These are phyloP conservation scores for Uronychia setigera DNA, from an alignment of 73 alveolate species.

Conservation along the genomic window DNA sequence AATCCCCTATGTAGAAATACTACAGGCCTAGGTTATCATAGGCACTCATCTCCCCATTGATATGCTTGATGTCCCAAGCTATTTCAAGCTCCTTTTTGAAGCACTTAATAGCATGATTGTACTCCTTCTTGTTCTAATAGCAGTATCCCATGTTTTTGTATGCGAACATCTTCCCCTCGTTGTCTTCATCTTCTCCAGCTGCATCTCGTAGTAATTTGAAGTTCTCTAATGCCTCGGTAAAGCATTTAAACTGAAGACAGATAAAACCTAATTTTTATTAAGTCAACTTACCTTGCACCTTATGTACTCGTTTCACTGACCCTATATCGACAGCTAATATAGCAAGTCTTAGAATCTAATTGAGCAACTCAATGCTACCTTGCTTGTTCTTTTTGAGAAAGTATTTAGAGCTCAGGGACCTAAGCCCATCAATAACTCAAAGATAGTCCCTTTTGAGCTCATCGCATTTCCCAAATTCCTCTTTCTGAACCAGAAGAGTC, in stretches of 20 bases:
- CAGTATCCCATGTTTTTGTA: slow-evolving; percentile 49
- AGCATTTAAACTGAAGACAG: not conserved
- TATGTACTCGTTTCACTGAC: slow-evolving; percentile 9
- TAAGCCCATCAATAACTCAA: not conserved
- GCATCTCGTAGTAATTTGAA: slow-evolving; percentile 46
- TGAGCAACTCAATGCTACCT: not conserved
- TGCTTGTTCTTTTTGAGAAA: not conserved
- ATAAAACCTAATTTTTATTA: not conserved
- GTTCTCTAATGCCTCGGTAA: slow-evolving; percentile 22
- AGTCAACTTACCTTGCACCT: not conserved
- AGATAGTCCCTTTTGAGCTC: not conserved
- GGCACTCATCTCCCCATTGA: slow-evolving; percentile 49
- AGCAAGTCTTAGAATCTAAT: not conserved
- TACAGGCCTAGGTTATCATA: slow-evolving; percentile 48
- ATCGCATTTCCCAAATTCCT: not conserved
- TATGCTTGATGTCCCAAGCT: slow-evolving; percentile 40
- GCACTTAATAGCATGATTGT: slow-evolving; percentile 30
- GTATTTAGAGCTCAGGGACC: not conserved
- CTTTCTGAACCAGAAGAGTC: not conserved
- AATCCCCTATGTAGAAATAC: slow-evolving; percentile 51
- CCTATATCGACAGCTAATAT: slow-evolving; percentile 18
- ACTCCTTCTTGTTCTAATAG: slow-evolving; percentile 36
- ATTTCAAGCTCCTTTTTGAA: slow-evolving; percentile 39
- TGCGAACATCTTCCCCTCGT: slow-evolving; percentile 46
- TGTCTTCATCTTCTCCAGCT: slow-evolving; percentile 44